Conservation (phyloP, 116 monocot species). For the Phalaenopsis hybrid region DNA sequence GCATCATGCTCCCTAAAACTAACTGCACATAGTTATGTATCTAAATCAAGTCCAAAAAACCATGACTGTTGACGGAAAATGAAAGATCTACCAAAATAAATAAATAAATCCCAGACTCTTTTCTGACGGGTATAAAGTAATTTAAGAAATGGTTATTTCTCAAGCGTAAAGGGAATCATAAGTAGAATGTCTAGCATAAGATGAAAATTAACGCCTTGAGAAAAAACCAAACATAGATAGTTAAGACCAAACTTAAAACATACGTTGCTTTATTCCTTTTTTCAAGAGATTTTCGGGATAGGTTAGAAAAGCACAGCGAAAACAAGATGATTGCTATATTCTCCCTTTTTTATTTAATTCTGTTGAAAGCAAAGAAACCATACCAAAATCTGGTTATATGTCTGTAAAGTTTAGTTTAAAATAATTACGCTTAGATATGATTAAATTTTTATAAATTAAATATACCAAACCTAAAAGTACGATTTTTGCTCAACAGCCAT, state of each 20-base stretch:
- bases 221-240: neutral
- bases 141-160: neutral
- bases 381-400: neutral
- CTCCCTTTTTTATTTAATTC: neutral
- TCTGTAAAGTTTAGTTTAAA: neutral
- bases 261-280: neutral
- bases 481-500: no score
- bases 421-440: no score
- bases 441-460: no score
- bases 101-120: neutral
- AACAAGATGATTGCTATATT: neutral
- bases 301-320: neutral
- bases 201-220: neutral
- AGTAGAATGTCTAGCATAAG: neutral
- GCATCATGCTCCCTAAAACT: conserved; percentile 48
- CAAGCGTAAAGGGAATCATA: neutral
- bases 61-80: neutral
- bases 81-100: conserved; percentile 1
- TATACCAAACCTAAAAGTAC: no score
- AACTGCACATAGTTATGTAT: conserved; percentile 36
- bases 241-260: neutral
- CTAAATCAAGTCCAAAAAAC: neutral
- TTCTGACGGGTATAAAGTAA: neutral
- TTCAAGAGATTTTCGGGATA: neutral
- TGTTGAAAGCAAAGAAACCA: neutral